Percentiles rank a stretch among this genome's conserved stretches.
These are phyloP conservation scores for Aspergillus aculeatinus DNA, from an alignment of 2,329 filamentous ascomycete species.

Conservation along the genomic window DNA sequence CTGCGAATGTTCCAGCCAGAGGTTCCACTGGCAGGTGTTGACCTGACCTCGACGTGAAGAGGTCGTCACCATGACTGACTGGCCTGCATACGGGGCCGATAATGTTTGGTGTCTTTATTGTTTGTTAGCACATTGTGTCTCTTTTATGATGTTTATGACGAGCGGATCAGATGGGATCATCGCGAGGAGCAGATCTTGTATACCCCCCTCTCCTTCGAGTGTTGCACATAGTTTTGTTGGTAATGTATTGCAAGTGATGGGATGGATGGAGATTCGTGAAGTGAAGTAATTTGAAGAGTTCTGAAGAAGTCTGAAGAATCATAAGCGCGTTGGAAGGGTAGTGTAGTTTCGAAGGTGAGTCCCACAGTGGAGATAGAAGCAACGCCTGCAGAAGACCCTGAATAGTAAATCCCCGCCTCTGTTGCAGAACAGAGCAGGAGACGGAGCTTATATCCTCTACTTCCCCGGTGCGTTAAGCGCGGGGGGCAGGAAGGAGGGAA, in stretches of 20 bases:
- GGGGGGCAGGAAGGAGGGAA: not conserved
- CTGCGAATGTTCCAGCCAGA: not conserved
- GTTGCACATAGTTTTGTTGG: not conserved
- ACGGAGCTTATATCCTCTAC: not conserved
- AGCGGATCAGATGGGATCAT: not conserved
- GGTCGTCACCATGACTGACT: not conserved
- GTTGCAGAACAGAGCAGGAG: not conserved
- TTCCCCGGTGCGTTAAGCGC: not conserved
- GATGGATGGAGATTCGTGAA: not conserved
- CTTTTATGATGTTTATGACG: not conserved
- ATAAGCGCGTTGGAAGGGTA: too few relatives aligned
- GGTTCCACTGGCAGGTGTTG: not conserved
- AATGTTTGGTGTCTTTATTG: not conserved
- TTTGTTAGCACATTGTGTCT: not conserved
- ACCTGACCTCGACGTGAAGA: not conserved
- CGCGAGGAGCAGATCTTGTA: not conserved
- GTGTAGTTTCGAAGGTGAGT: not conserved
- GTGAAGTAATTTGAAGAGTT: too few relatives aligned
- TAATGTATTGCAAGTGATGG: not conserved
- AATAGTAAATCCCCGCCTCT: not conserved
- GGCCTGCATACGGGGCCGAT: not conserved
- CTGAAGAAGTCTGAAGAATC: too few relatives aligned
- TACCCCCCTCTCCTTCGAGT: not conserved
- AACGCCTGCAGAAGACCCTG: not conserved
- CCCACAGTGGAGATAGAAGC: not conserved